phyloP scores from a whole-genome alignment of 116 monocot genomes.

The Thalassia testudinum region DNA sequence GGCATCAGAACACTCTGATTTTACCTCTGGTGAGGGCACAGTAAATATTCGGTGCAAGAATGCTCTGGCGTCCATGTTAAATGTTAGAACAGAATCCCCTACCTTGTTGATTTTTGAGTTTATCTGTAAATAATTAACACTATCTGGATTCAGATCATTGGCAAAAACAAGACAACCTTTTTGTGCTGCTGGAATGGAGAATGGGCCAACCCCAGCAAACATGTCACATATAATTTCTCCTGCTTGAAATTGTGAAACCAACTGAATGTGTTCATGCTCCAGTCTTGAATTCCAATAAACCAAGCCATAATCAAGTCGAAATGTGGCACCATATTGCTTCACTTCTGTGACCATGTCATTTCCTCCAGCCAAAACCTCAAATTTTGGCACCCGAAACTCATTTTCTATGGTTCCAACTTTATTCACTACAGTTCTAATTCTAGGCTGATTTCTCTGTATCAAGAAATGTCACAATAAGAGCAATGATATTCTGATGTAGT shows the following conservation, averaged over 20 bases:
- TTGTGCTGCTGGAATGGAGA: constrained; percentile 89
- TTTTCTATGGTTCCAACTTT: constrained; percentile 90
- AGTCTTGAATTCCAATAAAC: constrained; percentile 99
- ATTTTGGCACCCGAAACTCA: constrained; percentile 85
- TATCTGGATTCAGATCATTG: constrained; percentile 97
- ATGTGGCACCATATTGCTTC: constrained; percentile 90
- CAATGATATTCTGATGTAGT: no score
- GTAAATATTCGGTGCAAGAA: constrained; percentile 57
- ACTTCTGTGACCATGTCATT: constrained; percentile 88
- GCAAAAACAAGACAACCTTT: constrained; percentile 89
- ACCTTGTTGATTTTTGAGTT: constrained; percentile 83
- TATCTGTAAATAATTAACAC: constrained; percentile 53
- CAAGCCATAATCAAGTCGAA: constrained; percentile 73
- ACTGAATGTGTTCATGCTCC: constrained; percentile 84
- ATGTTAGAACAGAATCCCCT: constrained; percentile 41
- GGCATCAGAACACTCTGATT: constrained; percentile 11
- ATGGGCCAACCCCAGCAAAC: constrained; percentile 95
- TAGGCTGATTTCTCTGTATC: constrained; percentile 88
- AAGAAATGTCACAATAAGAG: background rate
- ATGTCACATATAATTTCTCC: constrained; percentile 87
- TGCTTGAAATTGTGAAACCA: constrained; percentile 61
- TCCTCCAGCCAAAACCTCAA: constrained; percentile 87
- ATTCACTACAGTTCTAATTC: constrained; percentile 89
- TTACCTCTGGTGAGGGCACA: constrained; percentile 16
- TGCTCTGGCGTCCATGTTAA: constrained; percentile 94